Base-by-base conservation (phyloP, 1,284 basidiomycete genomes). In the Bjerkandera adusta region DNA sequence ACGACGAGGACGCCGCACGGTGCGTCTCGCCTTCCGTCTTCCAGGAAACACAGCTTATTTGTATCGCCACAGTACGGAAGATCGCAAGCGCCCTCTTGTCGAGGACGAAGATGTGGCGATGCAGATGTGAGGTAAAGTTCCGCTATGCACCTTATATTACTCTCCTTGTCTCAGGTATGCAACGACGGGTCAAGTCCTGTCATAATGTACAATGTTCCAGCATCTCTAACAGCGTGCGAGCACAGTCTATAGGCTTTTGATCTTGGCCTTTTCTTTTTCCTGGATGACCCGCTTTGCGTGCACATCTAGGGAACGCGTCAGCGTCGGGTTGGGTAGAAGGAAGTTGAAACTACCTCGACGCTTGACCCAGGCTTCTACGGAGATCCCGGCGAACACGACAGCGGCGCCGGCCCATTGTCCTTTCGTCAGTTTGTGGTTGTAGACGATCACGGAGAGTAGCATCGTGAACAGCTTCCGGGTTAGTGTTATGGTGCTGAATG, bases 401-500 rank as follows among this genome's bases (percentile, higher is more conserved):
- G 68, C 85, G 0, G 95, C 85, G 13, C 68, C 97, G 2, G 80
- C 57, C 97, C 97, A 99, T 68, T 99, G 97, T 1, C 93, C 89
- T 0, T 62, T 50, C 0, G 86, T 86, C 43, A 99, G 73, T 52
- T 76, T 79, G 68, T 99, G 96, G 57, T 92, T 85, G 67, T 97
- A 99, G 1, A 98, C 81, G 21, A 96, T 66, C 4, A 99, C 94
- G 5, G 91, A 95, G 29, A 99, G 75, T 11, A 99, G 75, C 96
- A 99, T 99, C 4, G 96, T 98, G 66, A 97, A 97, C 62, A 99
- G 75, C 70, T 99, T 99, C 48, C 97, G 79, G n/a, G 96, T 99
- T 46, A 99, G 78, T 1, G 94, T 97, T 57, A 97, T 89, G 32
- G 90, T 97, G 43, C 89, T 91, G 61, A 5, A 22, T 1, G 5